phyloP scores from a whole-genome alignment of 2,329 filamentous ascomycete genomes.

The Penicillium sclerotiorum region DNA sequence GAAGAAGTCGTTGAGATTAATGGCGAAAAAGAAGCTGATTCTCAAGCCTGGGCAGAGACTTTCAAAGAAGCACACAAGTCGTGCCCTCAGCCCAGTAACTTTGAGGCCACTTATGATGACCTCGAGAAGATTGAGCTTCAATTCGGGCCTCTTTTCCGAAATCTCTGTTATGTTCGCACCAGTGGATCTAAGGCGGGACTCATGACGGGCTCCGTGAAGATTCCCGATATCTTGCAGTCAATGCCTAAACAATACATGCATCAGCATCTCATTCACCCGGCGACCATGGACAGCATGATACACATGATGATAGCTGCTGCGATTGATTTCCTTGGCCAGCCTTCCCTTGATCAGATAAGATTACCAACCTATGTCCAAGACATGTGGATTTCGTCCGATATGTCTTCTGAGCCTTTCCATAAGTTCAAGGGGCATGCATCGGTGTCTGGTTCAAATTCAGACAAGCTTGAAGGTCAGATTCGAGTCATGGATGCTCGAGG shows the following conservation, averaged over 20 bases:
- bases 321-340: conserved; percentile 25
- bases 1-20: conserved; percentile 9
- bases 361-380: conserved; percentile 37
- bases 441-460: conserved; percentile 7
- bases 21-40: conserved; percentile 18
- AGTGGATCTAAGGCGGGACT: conserved; percentile 20
- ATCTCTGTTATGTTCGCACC: conserved; percentile 26
- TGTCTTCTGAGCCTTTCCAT: conserved; percentile 21
- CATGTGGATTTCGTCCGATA: conserved; percentile 34
- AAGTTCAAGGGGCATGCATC: conserved; percentile 30
- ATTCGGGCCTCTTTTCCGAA: conserved; percentile 36
- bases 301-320: conserved; percentile 32
- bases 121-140: conserved; percentile 30
- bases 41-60: conserved; percentile 12
- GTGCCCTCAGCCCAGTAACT: conserved; percentile 27
- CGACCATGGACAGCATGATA: conserved; percentile 40
- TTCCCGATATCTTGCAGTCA: conserved; percentile 30
- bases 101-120: conserved; percentile 28
- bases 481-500: conserved; percentile 20
- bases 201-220: conserved; percentile 27
- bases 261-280: conserved; percentile 39
- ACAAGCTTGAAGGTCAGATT: conserved; percentile 23
- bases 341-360: conserved; percentile 25
- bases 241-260: conserved; percentile 40
- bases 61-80: conserved; percentile 13